Conservation (phyloP, 305 asterid species). For the Rubia peregrina region DNA sequence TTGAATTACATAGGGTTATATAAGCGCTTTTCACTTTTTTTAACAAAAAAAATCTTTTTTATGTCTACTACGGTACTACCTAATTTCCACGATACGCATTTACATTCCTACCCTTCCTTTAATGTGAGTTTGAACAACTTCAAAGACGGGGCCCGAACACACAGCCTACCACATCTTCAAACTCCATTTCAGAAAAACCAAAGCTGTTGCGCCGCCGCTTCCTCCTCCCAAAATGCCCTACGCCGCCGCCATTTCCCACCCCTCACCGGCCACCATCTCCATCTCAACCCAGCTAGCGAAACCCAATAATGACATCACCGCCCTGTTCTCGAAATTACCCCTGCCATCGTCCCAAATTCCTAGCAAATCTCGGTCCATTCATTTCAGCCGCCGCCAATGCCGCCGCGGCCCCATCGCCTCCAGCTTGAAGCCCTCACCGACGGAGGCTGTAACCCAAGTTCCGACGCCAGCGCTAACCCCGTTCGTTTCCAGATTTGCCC, state of each 20-base stretch:
- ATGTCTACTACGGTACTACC: no score
- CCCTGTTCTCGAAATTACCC: conserved; percentile 17
- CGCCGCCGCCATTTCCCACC: conserved; percentile 23
- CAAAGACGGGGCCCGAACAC: not conserved
- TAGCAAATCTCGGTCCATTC: conserved; percentile 8
- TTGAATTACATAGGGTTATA: no score
- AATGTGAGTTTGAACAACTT: not conserved
- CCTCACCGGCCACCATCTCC: conserved; percentile 25
- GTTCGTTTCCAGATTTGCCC: conserved; percentile 37
- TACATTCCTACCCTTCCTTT: no score
- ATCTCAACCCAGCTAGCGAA: conserved; percentile 8
- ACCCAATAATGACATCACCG: conserved; percentile 12
- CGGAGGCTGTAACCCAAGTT: conserved; percentile 8
- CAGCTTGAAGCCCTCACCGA: conserved; percentile 11
- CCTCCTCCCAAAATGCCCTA: conserved; percentile 8
- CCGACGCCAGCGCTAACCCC: not conserved
- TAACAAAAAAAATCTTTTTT: no score
- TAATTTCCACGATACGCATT: no score
- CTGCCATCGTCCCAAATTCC: conserved; percentile 19
- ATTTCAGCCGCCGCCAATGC: conserved; percentile 17
- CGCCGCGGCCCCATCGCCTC: conserved; percentile 20
- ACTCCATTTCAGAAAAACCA: not conserved
- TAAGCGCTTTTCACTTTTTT: no score
- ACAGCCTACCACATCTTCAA: not conserved
- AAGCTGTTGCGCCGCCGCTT: not conserved